phyloP scores from a whole-genome alignment of 352 stramenopile species.

The Aphanomyces stellatus region DNA sequence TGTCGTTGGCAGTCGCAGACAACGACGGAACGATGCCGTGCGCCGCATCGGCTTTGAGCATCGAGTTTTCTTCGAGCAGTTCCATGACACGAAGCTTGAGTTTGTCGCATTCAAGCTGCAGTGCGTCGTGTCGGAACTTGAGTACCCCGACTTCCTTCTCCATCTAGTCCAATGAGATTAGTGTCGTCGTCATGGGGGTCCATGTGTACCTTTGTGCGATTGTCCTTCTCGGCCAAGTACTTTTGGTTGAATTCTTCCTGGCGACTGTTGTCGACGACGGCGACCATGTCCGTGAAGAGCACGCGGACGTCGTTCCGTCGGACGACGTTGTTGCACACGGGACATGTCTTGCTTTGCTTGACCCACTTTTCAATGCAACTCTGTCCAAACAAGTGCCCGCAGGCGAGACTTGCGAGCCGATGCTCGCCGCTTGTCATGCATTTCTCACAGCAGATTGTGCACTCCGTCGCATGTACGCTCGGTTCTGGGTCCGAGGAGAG shows the following conservation, averaged over 20 bases:
- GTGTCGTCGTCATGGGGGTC: not conserved
- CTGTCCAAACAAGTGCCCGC: constrained; percentile 65
- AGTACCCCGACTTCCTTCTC: constrained; percentile 38
- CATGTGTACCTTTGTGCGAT: constrained; percentile 26
- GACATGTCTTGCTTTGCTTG: constrained; percentile 46
- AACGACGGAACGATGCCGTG: not conserved
- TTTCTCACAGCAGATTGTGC: constrained; percentile 60
- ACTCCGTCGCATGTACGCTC: constrained; percentile 39
- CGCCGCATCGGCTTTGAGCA: not conserved
- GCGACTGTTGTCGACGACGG: constrained; percentile 64
- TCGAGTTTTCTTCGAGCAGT: constrained; percentile 10
- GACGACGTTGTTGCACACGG: constrained; percentile 50
- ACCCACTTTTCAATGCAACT: constrained; percentile 72
- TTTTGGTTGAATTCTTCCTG: constrained; percentile 47
- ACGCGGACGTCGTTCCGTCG: constrained; percentile 41
- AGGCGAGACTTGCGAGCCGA: constrained; percentile 61
- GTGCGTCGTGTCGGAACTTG: constrained; percentile 33
- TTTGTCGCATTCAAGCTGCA: constrained; percentile 1
- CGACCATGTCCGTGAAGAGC: constrained; percentile 62
- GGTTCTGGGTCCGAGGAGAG: not conserved
- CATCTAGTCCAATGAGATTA: constrained; percentile 7
- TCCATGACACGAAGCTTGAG: constrained; percentile 13
- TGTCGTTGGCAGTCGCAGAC: not conserved
- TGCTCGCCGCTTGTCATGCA: constrained; percentile 52
- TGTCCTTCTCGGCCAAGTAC: constrained; percentile 45